Evolutionary conservation across 176 grass and related monocot species (phyloP).

Genomic region (Aechmea fasciata): DNA sequence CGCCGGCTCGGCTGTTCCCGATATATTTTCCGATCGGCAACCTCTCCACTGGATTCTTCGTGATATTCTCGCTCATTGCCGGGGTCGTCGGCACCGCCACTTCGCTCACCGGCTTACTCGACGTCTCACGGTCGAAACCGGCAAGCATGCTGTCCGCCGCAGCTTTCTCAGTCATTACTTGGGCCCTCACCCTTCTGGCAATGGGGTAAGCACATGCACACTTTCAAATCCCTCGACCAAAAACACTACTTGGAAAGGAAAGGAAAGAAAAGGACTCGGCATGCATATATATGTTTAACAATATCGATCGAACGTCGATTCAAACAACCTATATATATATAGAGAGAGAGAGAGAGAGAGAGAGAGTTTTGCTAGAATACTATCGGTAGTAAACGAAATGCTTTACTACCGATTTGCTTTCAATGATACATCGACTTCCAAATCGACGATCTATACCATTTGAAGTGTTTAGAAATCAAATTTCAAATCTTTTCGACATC

Average conservation of each 20-base stretch:
- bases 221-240: neutral
- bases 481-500: too few relatives aligned
- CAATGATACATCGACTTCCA: too few relatives aligned
- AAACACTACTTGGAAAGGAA: too few relatives aligned
- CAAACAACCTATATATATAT: neutral
- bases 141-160: conserved; percentile 63
- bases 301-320: neutral
- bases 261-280: too few relatives aligned
- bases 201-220: conserved; percentile 78
- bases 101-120: conserved; percentile 62
- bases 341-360: too few relatives aligned
- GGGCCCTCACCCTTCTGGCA: conserved; percentile 75
- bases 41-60: conserved; percentile 84
- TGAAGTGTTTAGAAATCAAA: too few relatives aligned
- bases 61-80: conserved; percentile 72
- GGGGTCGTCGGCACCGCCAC: conserved; percentile 65
- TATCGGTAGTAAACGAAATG: too few relatives aligned
- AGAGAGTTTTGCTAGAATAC: too few relatives aligned
- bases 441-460: too few relatives aligned
- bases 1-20: conserved; percentile 65
- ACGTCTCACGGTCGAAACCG: conserved; percentile 27
- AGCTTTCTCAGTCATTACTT: conserved; percentile 45
- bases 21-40: conserved; percentile 98
- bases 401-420: too few relatives aligned
- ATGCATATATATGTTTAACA: too few relatives aligned